Evolutionary conservation across 371 early-diverging fungal genomes (phyloP), one percentile per base, ranked within the genome.

Genomic region (Mucor piriformis): DNA sequence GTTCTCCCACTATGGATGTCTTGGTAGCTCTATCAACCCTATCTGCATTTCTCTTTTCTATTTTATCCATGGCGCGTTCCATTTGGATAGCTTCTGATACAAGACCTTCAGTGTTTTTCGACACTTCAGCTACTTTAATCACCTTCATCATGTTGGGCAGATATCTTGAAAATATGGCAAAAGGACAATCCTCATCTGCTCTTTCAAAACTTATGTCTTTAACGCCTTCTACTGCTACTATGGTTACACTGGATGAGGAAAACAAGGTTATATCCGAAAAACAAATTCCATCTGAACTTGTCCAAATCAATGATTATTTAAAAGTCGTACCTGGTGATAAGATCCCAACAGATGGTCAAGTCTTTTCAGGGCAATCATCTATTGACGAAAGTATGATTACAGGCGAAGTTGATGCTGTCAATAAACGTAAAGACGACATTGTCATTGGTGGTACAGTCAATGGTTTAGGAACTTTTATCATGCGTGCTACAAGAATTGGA

Each of bases 331-430:
- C 98, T 1, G 96, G 97, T 24, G 96, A 97, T 67, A 92, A 93
- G 53, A 77, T 98, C 25, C 95, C 98, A 3, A 87, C 94, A 0
- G 99, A 99, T 71, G 98, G 96, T n/a, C 61, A 81, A 1, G 78
- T 99, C 7, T 70, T 88, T n/a, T 76, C 73, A 13, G 99, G 99
- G 3, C 50, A 76, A 8, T 88, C 95, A 4, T 80, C 87, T 25
- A 86, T 99, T 7, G 98, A 99, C 76, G 99, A 99, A 77, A 92
- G 95, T 51, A 93, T 99, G 78, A 88, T 99, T 0, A 99, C 99
- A 0, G 99, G 99, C 35, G 99, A 99, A 74, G 88, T 92, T 13
- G 75, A 94, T 20, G 94, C 97, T 0, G 91, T 99, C 29, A 56
- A 47, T 61, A 99, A 99, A 70, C 68, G 64, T 8, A 67, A 47